phyloP scores from a whole-genome alignment of 2,329 filamentous ascomycete species.

The Cladosporium sp. region DNA sequence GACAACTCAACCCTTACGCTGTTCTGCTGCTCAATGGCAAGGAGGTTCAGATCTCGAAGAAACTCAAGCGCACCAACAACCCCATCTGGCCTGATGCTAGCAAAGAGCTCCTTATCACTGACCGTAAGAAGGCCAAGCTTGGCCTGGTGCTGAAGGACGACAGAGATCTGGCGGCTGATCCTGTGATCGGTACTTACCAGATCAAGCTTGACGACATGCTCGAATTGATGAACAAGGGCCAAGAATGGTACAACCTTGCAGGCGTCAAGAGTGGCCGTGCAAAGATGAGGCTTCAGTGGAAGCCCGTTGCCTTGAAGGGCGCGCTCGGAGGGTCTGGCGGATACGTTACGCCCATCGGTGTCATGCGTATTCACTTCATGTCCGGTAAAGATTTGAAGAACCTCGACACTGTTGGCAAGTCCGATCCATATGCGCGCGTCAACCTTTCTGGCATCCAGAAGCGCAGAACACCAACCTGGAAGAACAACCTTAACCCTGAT shows the following conservation, averaged over 20 bases:
- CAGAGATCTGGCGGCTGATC: conserved; percentile 77
- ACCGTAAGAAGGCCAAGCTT: conserved; percentile 83
- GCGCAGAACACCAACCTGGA: conserved; percentile 88
- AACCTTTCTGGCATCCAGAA: conserved; percentile 87
- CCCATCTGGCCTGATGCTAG: conserved; percentile 91
- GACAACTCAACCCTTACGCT: conserved; percentile 87
- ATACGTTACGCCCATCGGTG: conserved; percentile 89
- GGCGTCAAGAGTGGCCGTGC: conserved; percentile 78
- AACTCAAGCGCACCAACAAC: conserved; percentile 94
- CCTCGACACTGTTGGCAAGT: conserved; percentile 92
- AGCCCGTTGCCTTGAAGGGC: conserved; percentile 83
- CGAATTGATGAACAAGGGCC: conserved; percentile 83
- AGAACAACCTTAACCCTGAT: conserved; percentile 90
- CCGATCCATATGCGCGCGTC: conserved; percentile 88
- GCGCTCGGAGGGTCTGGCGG: conserved; percentile 73
- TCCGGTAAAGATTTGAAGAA: conserved; percentile 81
- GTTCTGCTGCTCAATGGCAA: conserved; percentile 86
- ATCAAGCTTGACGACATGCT: conserved; percentile 94
- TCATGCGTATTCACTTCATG: conserved; percentile 91
- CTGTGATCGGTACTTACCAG: conserved; percentile 84
- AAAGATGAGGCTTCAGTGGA: conserved; percentile 93
- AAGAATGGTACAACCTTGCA: conserved; percentile 91
- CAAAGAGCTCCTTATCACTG: conserved; percentile 93
- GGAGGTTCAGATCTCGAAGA: conserved; percentile 82
- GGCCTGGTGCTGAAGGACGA: conserved; percentile 95